These are phyloP conservation scores for Pugionium cornutum DNA, from an alignment of 345 rosid genomes.

Conservation along the genomic window DNA sequence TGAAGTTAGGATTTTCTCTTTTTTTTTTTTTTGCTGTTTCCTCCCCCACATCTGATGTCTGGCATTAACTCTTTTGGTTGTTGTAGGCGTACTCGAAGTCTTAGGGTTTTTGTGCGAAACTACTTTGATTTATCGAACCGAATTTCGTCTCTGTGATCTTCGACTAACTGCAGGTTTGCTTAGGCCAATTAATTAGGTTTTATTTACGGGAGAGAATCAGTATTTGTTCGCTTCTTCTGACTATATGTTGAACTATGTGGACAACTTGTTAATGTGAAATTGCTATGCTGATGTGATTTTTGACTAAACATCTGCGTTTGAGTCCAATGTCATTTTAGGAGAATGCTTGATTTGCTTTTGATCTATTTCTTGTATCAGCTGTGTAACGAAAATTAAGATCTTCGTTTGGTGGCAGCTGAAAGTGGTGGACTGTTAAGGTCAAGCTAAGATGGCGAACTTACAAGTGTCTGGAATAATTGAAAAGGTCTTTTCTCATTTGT, in stretches of 20 bases:
- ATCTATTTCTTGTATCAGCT: not conserved
- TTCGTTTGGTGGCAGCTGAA: conserved; percentile 31
- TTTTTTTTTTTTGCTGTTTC: not conserved
- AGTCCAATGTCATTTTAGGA: no score
- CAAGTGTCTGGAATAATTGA: conserved; percentile 84
- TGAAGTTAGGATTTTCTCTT: not conserved
- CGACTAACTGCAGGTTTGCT: not conserved
- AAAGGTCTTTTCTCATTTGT: conserved; percentile 54
- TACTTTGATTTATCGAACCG: conserved; percentile 21
- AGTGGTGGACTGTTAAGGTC: conserved; percentile 25
- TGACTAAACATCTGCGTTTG: no score
- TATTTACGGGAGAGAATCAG: not conserved
- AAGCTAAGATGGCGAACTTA: conserved; percentile 70
- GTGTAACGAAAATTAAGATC: not conserved
- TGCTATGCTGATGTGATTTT: no score
- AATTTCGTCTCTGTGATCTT: conserved; percentile 25
- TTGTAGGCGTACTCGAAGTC: conserved; percentile 11
- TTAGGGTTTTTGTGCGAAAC: conserved; percentile 34
- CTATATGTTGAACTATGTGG: no score
- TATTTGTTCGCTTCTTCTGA: conserved; percentile 1
- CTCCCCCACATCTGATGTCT: not conserved
- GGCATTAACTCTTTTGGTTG: not conserved
- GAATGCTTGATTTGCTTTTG: conserved; percentile 15
- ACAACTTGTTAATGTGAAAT: no score
- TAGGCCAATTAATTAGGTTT: not conserved